Evolutionary conservation across 306 rosid species (phyloP), one percentile per base, ranked within the genome.

Genomic region (Cucurbita ficifolia): DNA sequence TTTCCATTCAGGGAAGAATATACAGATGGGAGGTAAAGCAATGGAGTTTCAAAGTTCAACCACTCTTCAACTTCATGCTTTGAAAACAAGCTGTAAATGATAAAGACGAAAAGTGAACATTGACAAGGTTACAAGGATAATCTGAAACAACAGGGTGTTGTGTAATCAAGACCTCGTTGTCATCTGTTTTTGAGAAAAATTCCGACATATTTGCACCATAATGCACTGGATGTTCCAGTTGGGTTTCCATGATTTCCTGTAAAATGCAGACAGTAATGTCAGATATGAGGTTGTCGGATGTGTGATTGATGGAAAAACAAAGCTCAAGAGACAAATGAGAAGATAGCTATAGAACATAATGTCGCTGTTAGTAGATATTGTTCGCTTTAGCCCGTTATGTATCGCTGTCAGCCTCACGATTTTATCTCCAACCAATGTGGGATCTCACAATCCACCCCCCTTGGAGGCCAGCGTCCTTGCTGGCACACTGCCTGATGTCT

Each of bases 81-180:
- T 12, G 12, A 12, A 45, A 65, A 42, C 40, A 64, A 64, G 22
- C 33, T 43, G 69, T 35, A 60, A 57, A 56, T 24, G 9, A 33
- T 33, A 64, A 42, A 65, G 18, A 62, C 46, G 67, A 60, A 60
- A 33, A 62, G 13, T 43, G 21, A 19, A 70, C 39, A 63, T 14
- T 14, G 22, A 4, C 36, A 70, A 68, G 74, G 74, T 24, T 70
- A 29, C 36, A 70, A 68, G 74, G 74, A 48, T 70, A 29, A 45
- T 29, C 74, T 45, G 43, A 58, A 70, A 49, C 74, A 64, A 69
- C 74, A 69, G 18, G 73, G 21, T 16, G 56, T 69, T 69, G 38
- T 67, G 21, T 8, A 14, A 48, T 8, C 53, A 69, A 69, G 40
- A 46, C 18, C 73, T 67, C 35, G 40, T 33, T 48, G 54, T 69